Conservation (phyloP, 2,329 filamentous ascomycete genomes). For the Alternaria ventricosa region DNA sequence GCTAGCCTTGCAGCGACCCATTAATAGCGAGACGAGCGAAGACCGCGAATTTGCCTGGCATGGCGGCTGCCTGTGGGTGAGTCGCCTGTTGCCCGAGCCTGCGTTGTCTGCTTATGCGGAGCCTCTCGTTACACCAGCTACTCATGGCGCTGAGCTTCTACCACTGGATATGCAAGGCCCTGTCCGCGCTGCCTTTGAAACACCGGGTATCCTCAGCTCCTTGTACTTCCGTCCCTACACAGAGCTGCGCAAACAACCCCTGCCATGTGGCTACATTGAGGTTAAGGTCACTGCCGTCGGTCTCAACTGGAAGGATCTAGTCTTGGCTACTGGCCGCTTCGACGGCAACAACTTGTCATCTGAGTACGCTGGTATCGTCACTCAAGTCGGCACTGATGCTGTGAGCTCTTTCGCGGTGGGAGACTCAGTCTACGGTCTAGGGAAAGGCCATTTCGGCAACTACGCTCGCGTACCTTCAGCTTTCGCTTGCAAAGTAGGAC, state of each 20-base stretch:
- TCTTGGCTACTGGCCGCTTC: conserved; percentile 20
- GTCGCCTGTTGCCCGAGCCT: conserved; percentile 26
- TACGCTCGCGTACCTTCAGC: conserved; percentile 13
- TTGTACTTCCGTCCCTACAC: conserved; percentile 25
- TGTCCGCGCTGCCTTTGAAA: not conserved
- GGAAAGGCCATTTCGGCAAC: conserved; percentile 31
- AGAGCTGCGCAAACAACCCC: conserved; percentile 12
- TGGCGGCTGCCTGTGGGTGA: conserved; percentile 24
- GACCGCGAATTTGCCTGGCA: conserved; percentile 27
- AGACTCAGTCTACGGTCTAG: conserved; percentile 8
- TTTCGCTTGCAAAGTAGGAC: conserved; percentile 7
- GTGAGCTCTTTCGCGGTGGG: not conserved
- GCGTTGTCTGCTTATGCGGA: not conserved
- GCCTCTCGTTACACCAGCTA: not conserved
- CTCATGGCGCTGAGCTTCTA: not conserved
- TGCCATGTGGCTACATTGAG: conserved; percentile 24
- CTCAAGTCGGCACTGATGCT: conserved; percentile 14
- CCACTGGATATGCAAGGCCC: not conserved
- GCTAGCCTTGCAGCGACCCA: not conserved
- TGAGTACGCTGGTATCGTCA: conserved; percentile 22
- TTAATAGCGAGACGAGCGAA: not conserved
- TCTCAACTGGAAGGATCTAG: conserved; percentile 31
- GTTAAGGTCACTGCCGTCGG: conserved; percentile 22
- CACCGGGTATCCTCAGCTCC: conserved; percentile 28
- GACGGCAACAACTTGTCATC: conserved; percentile 15